Base-by-base conservation (phyloP, 371 early-diverging fungal genomes). In the Mortierella sp. region DNA sequence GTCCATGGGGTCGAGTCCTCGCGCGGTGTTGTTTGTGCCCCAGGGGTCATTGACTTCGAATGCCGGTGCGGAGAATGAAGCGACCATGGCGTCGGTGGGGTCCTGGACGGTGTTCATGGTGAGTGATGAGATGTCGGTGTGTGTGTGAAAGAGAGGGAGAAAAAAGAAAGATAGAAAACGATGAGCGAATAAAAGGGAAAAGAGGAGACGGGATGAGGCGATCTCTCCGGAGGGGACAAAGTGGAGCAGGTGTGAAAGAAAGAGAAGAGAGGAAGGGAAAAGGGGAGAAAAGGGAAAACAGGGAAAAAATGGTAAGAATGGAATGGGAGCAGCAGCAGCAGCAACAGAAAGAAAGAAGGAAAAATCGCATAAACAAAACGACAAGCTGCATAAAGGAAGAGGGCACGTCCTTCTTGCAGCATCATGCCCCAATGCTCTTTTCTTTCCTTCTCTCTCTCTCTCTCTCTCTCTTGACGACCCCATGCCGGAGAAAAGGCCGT, bases 41-140 rank as follows among this genome's bases (percentile, higher is more conserved):
- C 87, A 87, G 10, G 87, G 87, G 67, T 87, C 87, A 48, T 76
- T 87, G 80, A 83, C 87, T 55, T 87, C 87, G 57, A 78, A 82
- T 26, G 79, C 67, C 13, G 82, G 69, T 57, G 79, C 69, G 53
- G 81, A 48, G 72, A 87, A 83, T 26, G 87, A 87, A 69, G 81
- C 82, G 50, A 81, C 74, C 87, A 87, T 87, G 82, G 78, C 78
- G 31, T 82, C 77, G 55, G 72, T 72, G 51, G 74, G 72, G 28
- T 75, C 76, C 40, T 78, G 71, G 48, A 82, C 73, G 24, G 72
- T 69, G 69, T 71, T 82, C 82, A 82, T 82, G 28, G 31, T 34
- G 24, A 37, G 26, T 26, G 40, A 16, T 50, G 50, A 50, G 69
- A 46, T 46, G 70, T 37, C 5, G 21, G 51, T 71, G 28, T 46